Evolutionary conservation across 2,329 filamentous ascomycete genomes (phyloP).

Genomic region (Pezicula carpinea): DNA sequence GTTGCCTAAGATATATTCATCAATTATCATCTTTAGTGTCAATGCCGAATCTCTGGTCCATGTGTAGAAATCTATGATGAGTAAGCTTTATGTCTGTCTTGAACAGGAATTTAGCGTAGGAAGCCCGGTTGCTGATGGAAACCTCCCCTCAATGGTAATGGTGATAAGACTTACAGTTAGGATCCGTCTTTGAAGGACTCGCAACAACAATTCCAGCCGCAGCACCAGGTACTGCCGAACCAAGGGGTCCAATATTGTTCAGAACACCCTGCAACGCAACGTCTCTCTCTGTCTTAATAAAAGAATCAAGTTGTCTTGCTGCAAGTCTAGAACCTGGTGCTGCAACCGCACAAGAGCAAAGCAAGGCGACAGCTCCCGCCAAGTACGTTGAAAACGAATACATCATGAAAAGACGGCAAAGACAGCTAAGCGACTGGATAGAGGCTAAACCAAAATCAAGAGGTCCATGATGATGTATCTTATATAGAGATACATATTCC

Average conservation of each 20-base stretch:
- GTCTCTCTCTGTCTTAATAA: conserved; percentile 39
- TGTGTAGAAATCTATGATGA: conserved; percentile 61
- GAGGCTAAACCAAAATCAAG: too few species aligned
- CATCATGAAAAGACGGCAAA: conserved; percentile 5
- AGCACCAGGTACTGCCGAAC: conserved; percentile 42
- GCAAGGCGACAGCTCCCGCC: not conserved
- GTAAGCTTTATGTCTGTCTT: conserved; percentile 5
- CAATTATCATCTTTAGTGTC: conserved; percentile 63
- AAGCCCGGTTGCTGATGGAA: too few species aligned
- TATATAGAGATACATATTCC: not conserved
- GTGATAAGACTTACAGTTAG: conserved; percentile 42
- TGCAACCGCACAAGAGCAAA: conserved; percentile 6
- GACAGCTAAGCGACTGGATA: not conserved
- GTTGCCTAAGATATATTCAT: conserved; percentile 56
- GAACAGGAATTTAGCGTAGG: not conserved
- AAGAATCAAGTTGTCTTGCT: conserved; percentile 25
- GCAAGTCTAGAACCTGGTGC: conserved; percentile 4
- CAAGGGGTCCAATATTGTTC: conserved; percentile 50
- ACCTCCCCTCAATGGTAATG: not conserved
- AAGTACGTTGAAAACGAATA: not conserved
- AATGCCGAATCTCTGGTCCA: conserved; percentile 76
- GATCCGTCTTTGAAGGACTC: conserved; percentile 47
- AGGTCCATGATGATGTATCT: not conserved
- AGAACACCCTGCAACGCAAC: conserved; percentile 47
- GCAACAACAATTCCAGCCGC: conserved; percentile 48